Evolutionary conservation across 1,284 basidiomycete genomes (phyloP).

Genomic region (Caloboletus firmus): DNA sequence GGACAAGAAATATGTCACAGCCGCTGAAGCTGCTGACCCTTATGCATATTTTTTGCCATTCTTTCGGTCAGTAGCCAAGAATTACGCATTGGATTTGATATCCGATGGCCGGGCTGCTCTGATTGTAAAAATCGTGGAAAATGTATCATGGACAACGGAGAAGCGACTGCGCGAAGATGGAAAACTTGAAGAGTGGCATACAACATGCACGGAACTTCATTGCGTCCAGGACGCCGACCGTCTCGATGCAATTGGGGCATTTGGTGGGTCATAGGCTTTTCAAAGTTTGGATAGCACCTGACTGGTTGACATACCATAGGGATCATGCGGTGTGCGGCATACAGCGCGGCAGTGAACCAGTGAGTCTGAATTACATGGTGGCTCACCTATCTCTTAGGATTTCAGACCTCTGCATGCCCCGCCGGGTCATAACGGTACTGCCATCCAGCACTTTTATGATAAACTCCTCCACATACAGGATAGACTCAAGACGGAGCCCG

Average conservation of each 20-base stretch:
- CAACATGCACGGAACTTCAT: constrained; percentile 76
- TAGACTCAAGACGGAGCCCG: constrained; percentile 75
- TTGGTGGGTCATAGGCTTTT: constrained; percentile 53
- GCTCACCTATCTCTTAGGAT: constrained; percentile 8
- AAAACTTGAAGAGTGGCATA: constrained; percentile 70
- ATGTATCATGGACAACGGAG: constrained; percentile 87
- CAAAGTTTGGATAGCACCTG: neutral
- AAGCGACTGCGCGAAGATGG: constrained; percentile 60
- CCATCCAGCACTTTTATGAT: constrained; percentile 86
- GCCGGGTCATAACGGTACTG: constrained; percentile 51
- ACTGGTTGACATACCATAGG: constrained; percentile 42
- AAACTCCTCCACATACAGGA: constrained; percentile 78
- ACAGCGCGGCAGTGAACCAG: constrained; percentile 67
- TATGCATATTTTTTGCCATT: constrained; percentile 68
- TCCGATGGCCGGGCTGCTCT: constrained; percentile 56
- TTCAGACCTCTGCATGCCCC: constrained; percentile 68
- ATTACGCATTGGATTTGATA: constrained; percentile 53
- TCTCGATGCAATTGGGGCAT: constrained; percentile 88
- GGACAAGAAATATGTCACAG: constrained; percentile 79
- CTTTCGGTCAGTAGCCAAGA: constrained; percentile 48
- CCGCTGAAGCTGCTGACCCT: constrained; percentile 57
- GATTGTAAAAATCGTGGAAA: constrained; percentile 69
- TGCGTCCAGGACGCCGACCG: constrained; percentile 94
- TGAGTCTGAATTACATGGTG: constrained; percentile 30
- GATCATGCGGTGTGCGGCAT: constrained; percentile 85